A percentile compares a stretch with the other conserved stretches of the same genome.
Conservation (phyloP, 495 filamentous ascomycete genomes). For the Penicillium pulvis region DNA sequence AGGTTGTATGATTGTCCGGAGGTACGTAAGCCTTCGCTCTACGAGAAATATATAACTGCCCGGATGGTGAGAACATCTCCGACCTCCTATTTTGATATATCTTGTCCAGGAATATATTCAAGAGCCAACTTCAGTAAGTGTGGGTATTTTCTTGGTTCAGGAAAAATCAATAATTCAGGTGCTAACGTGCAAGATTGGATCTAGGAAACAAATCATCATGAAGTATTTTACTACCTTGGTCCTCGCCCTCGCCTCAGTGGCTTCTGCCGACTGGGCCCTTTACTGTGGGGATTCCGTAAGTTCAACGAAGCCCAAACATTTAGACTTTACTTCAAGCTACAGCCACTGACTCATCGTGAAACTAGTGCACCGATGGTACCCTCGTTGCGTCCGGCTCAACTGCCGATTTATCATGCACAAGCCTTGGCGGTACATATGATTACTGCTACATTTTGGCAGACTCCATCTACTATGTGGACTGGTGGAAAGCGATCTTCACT, state of each 20-base stretch:
- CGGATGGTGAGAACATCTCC: background rate
- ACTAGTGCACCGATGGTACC: background rate
- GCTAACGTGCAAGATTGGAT: background rate
- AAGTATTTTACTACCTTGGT: constrained; percentile 1
- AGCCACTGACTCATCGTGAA: background rate
- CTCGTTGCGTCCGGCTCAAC: constrained; percentile 1
- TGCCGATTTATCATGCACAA: background rate
- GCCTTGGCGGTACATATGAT: background rate
- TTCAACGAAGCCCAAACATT: background rate
- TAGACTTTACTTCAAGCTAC: background rate
- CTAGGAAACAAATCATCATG: background rate
- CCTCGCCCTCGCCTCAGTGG: constrained; percentile 2
- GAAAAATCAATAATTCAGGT: background rate
- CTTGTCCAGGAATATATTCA: background rate
- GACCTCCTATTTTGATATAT: background rate
- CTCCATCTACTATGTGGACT: background rate
- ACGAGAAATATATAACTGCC: background rate
- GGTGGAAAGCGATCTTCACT: constrained; percentile 2
- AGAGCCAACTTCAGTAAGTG: background rate
- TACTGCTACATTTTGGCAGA: constrained; percentile 2
- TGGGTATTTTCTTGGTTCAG: background rate
- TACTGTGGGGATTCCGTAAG: constrained; percentile 4
- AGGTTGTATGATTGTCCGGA: no score
- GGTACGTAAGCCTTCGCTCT: background rate
- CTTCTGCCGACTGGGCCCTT: constrained; percentile 1